Percentiles rank a stretch among this genome's conserved stretches.
Evolutionary conservation across 2,329 filamentous ascomycete genomes (phyloP).

Genomic region (Microsporum audouinii): DNA sequence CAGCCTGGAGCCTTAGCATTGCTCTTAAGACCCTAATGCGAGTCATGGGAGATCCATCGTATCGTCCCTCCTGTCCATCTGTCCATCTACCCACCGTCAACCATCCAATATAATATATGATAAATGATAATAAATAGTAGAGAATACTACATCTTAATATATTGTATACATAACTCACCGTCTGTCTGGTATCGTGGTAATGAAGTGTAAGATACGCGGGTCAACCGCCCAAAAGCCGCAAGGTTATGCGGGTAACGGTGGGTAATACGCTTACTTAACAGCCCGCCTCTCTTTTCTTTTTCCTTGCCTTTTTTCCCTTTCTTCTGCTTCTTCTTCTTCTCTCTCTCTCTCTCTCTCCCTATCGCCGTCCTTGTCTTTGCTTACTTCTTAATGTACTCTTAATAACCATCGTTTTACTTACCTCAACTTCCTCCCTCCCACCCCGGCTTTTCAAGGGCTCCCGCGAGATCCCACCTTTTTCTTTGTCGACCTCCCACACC

Average conservation of each 20-base stretch:
- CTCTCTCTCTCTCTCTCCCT: not conserved
- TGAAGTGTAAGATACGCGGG: not conserved
- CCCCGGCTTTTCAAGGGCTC: not conserved
- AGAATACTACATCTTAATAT: too few species aligned
- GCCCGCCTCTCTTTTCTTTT: not conserved
- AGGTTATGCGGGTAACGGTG: not conserved
- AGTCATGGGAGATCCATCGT: not conserved
- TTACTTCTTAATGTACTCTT: not conserved
- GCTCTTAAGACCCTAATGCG: not conserved
- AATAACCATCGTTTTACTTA: not conserved
- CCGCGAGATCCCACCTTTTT: not conserved
- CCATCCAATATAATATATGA: not conserved
- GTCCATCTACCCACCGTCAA: not conserved
- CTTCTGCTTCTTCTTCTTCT: not conserved
- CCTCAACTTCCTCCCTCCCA: not conserved
- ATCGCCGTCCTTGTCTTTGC: not conserved
- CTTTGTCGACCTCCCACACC: too few species aligned
- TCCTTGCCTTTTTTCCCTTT: not conserved
- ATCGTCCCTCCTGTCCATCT: not conserved
- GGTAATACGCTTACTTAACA: slow-evolving; percentile 2
- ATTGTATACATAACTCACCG: not conserved
- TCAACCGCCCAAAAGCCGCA: not conserved
- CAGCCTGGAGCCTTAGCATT: not conserved
- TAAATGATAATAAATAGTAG: too few species aligned
- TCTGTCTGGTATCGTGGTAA: not conserved